Base-by-base conservation (phyloP, 1,139 yeast species). In the Waltiozyma sp. region DNA sequence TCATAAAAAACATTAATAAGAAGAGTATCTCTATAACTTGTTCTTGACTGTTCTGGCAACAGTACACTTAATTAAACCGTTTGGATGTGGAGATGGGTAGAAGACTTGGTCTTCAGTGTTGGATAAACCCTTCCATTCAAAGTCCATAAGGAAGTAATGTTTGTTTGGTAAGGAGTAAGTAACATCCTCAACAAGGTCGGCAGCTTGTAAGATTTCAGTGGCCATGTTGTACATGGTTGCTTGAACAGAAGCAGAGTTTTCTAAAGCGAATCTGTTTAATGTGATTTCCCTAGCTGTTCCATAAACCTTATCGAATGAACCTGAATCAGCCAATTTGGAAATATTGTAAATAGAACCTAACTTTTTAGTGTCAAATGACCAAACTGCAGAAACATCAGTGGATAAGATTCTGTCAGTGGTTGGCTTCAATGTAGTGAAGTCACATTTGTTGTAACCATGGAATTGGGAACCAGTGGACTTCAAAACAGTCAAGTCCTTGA, bases 181-280 rank as follows among this genome's bases (percentile, higher is more conserved):
- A 38, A 87, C 95, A 40, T 70, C 69, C 47, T 69, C 73, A 44
- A 88, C 69, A 48, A 70, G 70, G 7, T 78, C 70, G 46, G 75
- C 80, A 42, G 57, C 60, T 43, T 67, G 70, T 59, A 88, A 73
- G 51, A 88, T 86, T 51, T 77, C 77, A 48, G 75, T 71, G 37
- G 86, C 73, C 91, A 88, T 88, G 70, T 87, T 85, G 72, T 77
- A 88, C 96, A 87, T 87, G 48, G 96, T 88, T 38, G 95, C 95
- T 68, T 88, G 96, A 41, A 88, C 96, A 16, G 94, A 82, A 18
- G 95, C 77, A 10, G 95, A 85, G 64, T 85, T 79, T 63, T 88
- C 96, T 43, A 72, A 63, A 21, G 96, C 95, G 64, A 88, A 88
- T 48, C 74, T 71, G 45, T 79, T 83, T 55, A 88, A 71, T 3